Base-by-base conservation (phyloP, 768 basidiomycete genomes). In the Amanita inopinata region DNA sequence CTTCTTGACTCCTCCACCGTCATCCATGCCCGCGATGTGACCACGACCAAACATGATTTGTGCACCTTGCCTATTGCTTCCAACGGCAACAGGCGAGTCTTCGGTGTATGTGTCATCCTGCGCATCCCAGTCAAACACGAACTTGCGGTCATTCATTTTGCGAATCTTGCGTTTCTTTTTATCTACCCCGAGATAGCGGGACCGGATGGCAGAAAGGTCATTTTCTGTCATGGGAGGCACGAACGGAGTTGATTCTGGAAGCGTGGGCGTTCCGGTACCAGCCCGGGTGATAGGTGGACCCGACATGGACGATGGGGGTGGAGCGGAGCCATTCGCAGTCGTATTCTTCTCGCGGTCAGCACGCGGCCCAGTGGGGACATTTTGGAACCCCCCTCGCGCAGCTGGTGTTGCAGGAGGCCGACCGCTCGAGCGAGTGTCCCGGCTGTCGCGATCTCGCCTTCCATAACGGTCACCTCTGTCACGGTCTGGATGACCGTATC, bases 81-180 rank as follows among this genome's bases (percentile, higher is more conserved):
- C 84, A 3, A 76, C 72, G 4, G 79, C 79, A 10, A 75, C 68
- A n/a, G 82, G 80, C 11, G 83, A 76, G 55, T 87, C 86, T 22
- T 74, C 78, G 5, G 76, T 67, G 54, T 86, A 82, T 10, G 96
- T 99, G 60, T 99, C 96, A 54, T 99, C 96, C 59, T 84, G 85
- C 37, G 81, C 80, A 56, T 94, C 92, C 96, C 96, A 99, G 60
- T 98, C 96, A 56, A 99, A 99, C n/a, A 94, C 88, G 57, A 98
- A 91, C 63, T 94, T 94, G 62, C 90, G 80, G 61, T 93, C 91
- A 56, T 86, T 89, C 76, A 87, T 90, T 65, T 92, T 93, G 43
- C 90, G 80, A 52, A 90, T 85, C 62, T 88, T 91, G 30, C 89
- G 83, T 65, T 92, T 93, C 73, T 93, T 92, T 62, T 80, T 88